Percentiles rank a stretch among this genome's conserved stretches.
Conservation (phyloP, 352 stramenopile genomes). For the Pythium guiyangense region DNA sequence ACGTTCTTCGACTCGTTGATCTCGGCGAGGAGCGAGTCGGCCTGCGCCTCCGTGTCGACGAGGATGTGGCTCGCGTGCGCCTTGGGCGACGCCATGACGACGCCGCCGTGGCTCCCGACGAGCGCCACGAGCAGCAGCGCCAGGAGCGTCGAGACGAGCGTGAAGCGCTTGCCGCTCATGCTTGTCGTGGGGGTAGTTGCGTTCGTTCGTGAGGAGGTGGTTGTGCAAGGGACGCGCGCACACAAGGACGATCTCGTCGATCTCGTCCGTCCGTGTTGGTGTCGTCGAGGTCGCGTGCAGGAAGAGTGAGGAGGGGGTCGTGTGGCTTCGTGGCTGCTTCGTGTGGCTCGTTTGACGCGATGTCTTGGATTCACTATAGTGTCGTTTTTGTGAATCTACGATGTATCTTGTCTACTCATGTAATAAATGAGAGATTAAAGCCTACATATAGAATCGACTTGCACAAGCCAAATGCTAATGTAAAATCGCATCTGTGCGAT, state of each 20-base stretch:
- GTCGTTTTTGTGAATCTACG: no score
- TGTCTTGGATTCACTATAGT: background rate
- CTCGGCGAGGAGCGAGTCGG: constrained; percentile 51
- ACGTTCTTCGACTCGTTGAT: constrained; percentile 42
- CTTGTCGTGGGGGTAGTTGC: constrained; percentile 1
- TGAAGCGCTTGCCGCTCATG: constrained; percentile 9
- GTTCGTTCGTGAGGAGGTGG: no score
- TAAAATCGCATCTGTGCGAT: no score
- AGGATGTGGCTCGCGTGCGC: constrained; percentile 81
- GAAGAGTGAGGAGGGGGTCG: no score
- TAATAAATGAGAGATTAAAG: no score
- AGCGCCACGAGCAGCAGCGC: constrained; percentile 7
- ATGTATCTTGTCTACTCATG: no score
- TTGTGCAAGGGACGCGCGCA: background rate
- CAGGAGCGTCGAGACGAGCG: constrained; percentile 11
- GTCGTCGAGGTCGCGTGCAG: no score
- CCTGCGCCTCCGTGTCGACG: constrained; percentile 62
- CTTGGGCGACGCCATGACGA: constrained; percentile 10
- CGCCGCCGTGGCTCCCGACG: constrained; percentile 8
- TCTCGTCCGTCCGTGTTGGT: no score
- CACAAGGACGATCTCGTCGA: background rate
- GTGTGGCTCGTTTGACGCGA: background rate
- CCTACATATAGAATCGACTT: no score
- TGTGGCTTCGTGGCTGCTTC: background rate
- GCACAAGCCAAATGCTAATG: no score